Conservation (phyloP, 495 filamentous ascomycete species). For the Neurospora sp. region DNA sequence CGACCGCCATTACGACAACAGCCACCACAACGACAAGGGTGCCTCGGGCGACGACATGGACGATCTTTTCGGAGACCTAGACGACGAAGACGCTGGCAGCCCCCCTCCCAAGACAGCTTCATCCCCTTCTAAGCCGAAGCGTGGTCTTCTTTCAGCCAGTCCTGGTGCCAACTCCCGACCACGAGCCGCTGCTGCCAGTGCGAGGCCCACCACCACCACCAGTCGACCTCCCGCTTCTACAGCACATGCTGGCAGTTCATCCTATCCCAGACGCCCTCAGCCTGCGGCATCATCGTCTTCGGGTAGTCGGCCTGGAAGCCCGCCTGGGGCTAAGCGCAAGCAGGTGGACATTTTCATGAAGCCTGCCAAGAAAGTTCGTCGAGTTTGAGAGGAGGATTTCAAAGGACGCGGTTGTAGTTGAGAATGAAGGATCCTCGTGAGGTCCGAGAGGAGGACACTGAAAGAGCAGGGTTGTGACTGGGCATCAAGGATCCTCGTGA, state of each 20-base stretch:
- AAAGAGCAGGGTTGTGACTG: neutral
- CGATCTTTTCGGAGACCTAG: conserved; percentile 10
- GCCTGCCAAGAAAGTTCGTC: conserved; percentile 9
- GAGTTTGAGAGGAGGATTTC: neutral
- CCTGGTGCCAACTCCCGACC: conserved; percentile 10
- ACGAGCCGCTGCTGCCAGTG: neutral
- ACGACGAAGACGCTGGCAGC: neutral
- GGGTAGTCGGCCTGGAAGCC: neutral
- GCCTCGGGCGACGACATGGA: neutral
- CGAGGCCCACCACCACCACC: neutral
- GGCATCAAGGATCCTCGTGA: neutral
- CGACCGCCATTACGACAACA: neutral
- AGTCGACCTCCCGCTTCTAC: neutral
- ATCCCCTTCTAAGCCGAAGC: neutral
- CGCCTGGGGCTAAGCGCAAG: conserved; percentile 16
- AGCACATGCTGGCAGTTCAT: neutral
- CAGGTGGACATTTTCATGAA: conserved; percentile 25
- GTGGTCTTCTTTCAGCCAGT: conserved; percentile 7
- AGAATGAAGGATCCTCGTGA: neutral
- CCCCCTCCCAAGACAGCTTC: neutral
- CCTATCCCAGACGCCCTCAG: neutral
- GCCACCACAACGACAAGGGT: neutral
- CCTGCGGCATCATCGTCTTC: neutral
- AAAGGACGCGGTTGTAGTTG: neutral
- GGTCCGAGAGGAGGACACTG: neutral